A percentile compares a stretch with the other conserved stretches of the same genome.
phyloP scores from a whole-genome alignment of 1,284 basidiomycete genomes.

The Neolentinus lepideus region DNA sequence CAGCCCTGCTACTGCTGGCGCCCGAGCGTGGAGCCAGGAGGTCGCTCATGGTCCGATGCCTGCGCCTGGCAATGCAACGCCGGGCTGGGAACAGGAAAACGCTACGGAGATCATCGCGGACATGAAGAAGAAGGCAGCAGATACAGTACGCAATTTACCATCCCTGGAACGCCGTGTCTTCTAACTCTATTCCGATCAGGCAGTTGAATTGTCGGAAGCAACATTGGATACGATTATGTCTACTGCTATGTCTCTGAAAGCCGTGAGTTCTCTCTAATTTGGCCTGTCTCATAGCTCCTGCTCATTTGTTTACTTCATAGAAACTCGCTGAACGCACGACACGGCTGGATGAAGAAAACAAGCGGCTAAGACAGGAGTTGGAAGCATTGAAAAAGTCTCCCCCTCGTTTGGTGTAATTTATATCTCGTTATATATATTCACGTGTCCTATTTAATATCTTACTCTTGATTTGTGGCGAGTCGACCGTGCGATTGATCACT shows the following conservation, averaged over 20 bases:
- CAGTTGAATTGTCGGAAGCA: slow-evolving; percentile 60
- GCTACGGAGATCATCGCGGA: slow-evolving; percentile 36
- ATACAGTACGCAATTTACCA: slow-evolving; percentile 35
- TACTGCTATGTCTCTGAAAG: slow-evolving; percentile 51
- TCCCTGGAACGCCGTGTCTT: background rate
- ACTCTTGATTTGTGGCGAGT: too few relatives aligned
- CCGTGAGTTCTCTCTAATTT: slow-evolving; percentile 29
- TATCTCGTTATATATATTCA: background rate
- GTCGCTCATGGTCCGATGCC: background rate
- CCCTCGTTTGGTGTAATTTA: background rate
- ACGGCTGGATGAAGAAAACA: slow-evolving; percentile 40
- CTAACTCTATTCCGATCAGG: slow-evolving; percentile 26
- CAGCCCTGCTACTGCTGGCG: slow-evolving; percentile 4
- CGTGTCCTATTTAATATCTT: too few relatives aligned
- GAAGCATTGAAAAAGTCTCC: slow-evolving; percentile 22
- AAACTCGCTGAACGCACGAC: slow-evolving; percentile 55
- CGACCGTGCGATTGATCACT: too few relatives aligned
- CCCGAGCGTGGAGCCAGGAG: background rate
- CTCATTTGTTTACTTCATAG: slow-evolving; percentile 25
- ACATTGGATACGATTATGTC: slow-evolving; percentile 54
- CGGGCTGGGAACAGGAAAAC: slow-evolving; percentile 10
- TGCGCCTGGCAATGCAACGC: slow-evolving; percentile 1
- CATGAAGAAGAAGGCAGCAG: slow-evolving; percentile 43
- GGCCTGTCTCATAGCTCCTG: background rate
- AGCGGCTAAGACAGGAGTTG: slow-evolving; percentile 30